Conservation (phyloP, 495 filamentous ascomycete genomes). For the Delitschia confertaspora region DNA sequence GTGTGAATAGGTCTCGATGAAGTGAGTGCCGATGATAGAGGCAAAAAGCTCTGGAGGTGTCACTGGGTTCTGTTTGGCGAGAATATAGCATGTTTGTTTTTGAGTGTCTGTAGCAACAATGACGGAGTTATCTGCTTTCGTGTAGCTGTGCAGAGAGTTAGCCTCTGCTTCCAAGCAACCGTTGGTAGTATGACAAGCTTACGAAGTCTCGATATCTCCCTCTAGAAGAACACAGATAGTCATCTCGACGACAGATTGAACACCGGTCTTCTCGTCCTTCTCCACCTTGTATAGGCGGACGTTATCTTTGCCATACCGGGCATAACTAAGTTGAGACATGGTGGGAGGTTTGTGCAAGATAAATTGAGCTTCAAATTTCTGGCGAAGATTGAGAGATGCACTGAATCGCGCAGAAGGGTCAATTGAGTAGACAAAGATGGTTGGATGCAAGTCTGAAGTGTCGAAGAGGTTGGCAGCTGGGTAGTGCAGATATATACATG, state of each 20-base stretch:
- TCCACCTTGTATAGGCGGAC: slow-evolving; percentile 94
- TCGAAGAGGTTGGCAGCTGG: slow-evolving; percentile 2
- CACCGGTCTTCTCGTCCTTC: slow-evolving; percentile 56
- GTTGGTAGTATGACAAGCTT: slow-evolving; percentile 30
- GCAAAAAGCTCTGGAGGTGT: slow-evolving; percentile 90
- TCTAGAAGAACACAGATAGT: slow-evolving; percentile 84
- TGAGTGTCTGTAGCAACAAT: slow-evolving; percentile 95
- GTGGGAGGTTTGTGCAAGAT: slow-evolving; percentile 4
- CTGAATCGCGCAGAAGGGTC: neutral
- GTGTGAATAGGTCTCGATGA: slow-evolving; percentile 77
- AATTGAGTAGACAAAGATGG: neutral
- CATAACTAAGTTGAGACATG: slow-evolving; percentile 36
- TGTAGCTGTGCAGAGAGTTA: slow-evolving; percentile 57
- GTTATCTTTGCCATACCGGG: slow-evolving; percentile 62
- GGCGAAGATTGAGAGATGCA: neutral
- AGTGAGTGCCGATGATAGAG: slow-evolving; percentile 74
- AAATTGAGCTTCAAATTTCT: neutral
- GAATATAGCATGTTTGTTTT: slow-evolving; percentile 95
- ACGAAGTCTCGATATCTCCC: slow-evolving; percentile 85
- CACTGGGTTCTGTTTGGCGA: slow-evolving; percentile 87
- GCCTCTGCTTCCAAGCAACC: slow-evolving; percentile 12
- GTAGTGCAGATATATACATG: slow-evolving; percentile 10
- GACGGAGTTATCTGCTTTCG: slow-evolving; percentile 85
- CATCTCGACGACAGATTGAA: slow-evolving; percentile 87
- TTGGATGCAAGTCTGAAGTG: too few relatives aligned